Evolutionary conservation across 1,284 basidiomycete genomes (phyloP).

Genomic region (Ganoderma lucidum): DNA sequence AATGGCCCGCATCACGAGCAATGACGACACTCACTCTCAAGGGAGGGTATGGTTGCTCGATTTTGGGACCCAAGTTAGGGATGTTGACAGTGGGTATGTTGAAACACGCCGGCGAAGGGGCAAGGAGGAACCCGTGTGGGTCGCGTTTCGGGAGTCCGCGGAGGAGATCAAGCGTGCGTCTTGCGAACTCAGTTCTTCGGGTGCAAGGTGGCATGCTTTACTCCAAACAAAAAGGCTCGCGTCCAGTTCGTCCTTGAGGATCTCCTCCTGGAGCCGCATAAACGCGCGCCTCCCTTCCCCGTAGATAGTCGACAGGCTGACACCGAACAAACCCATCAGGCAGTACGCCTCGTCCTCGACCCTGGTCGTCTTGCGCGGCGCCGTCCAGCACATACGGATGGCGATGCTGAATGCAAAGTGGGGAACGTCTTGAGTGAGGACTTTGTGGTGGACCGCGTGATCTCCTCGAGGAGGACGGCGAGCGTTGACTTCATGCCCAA

Average conservation of each 20-base stretch:
- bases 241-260: conserved; percentile 6
- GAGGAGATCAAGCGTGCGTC: neutral
- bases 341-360: conserved; percentile 14
- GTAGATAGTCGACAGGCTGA: conserved; percentile 7
- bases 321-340: conserved; percentile 12
- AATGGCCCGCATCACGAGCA: neutral
- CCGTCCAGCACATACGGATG: conserved; percentile 12
- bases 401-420: conserved; percentile 3
- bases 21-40: neutral
- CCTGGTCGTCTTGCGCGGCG: neutral
- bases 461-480: neutral
- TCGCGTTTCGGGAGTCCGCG: neutral
- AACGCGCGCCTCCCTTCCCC: conserved; percentile 10
- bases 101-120: conserved; percentile 8
- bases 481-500: conserved; percentile 9
- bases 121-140: neutral
- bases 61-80: neutral
- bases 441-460: neutral
- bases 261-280: conserved; percentile 8
- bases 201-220: neutral
- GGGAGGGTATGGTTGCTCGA: neutral
- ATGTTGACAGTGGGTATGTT: neutral
- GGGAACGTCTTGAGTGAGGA: neutral
- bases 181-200: neutral
- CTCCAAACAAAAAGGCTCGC: conserved; percentile 13